phyloP scores from a whole-genome alignment of 2,329 filamentous ascomycete species.

The Botryotinia calthae region DNA sequence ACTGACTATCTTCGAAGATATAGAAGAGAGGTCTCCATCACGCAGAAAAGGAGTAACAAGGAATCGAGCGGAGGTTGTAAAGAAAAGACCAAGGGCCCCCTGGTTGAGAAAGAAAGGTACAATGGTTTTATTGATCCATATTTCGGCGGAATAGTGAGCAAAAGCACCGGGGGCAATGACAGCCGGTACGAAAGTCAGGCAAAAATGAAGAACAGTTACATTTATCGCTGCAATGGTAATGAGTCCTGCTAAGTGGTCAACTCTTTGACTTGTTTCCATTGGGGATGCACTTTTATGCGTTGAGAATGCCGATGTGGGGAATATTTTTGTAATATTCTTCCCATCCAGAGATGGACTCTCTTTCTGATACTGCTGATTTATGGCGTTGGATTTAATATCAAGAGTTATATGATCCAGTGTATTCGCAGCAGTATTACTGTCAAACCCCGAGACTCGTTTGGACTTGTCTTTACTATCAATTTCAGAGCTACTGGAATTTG shows the following conservation, averaged over 20 bases:
- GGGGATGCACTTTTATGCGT: neutral
- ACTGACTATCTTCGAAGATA: slow-evolving; percentile 46
- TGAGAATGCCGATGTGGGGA: slow-evolving; percentile 11
- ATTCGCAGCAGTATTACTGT: neutral
- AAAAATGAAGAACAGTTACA: slow-evolving; percentile 47
- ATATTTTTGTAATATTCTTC: neutral
- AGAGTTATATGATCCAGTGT: neutral
- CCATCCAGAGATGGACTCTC: neutral
- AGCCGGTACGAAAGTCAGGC: slow-evolving; percentile 44
- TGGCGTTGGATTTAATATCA: neutral
- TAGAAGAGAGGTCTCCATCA: slow-evolving; percentile 43
- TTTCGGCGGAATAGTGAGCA: slow-evolving; percentile 42
- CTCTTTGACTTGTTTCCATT: slow-evolving; percentile 28
- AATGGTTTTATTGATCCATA: slow-evolving; percentile 43
- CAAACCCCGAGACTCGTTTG: neutral
- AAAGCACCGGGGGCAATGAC: slow-evolving; percentile 36
- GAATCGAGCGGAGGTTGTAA: slow-evolving; percentile 49
- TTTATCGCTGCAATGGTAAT: slow-evolving; percentile 45
- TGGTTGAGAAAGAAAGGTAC: slow-evolving; percentile 46
- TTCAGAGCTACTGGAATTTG: neutral
- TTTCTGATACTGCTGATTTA: neutral
- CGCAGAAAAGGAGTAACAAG: slow-evolving; percentile 44
- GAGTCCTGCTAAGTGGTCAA: slow-evolving; percentile 48
- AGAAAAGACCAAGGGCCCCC: slow-evolving; percentile 49
- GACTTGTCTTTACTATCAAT: neutral